Evolutionary conservation across 2,329 filamentous ascomycete genomes (phyloP), one percentile per base, ranked within the genome.

Genomic region (Decorospora gaudefroyi): DNA sequence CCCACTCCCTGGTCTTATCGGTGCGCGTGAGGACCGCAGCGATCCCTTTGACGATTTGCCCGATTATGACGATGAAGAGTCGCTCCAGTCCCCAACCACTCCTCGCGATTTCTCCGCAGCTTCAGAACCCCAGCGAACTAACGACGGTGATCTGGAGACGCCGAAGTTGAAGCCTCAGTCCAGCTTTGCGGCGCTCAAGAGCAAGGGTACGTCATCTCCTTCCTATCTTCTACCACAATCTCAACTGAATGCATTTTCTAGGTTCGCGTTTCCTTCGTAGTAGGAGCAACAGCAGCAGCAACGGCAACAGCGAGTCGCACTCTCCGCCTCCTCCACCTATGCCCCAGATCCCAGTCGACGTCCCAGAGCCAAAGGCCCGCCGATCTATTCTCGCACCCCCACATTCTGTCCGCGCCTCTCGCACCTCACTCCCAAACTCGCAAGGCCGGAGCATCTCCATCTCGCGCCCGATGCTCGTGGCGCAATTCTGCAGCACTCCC

Each of bases 201-300:
- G 26, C 13, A 57, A 49, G 25, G 40, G 57, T 60, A 52, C 5
- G 38, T 30, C 12, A 10, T 23, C 13, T n/a, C 3, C 9, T 30
- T 11, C 13, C 7, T 13, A 11, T 16, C 4, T 13, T 19, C 15
- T 22, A 6, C 1, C 1, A 8, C 9, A 2, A 25, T 6, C 13
- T 11, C 16, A 36, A 13, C 3, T 27, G 35, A 15, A 48, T 25
- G 16, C 9, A 3, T 34, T 3, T 18, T 18, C 4, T 4, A 59
- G 59, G 55, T 23, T 61, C 53, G 2, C 48, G 45, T 6, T 22
- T 62, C 34, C 61, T 61, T 26, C 33, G 42, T 31, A 39, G 33
- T 22, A 42, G 26, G 10, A 37, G 36, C 8, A 18, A 35, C 4
- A 10, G 5, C 21, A n/a, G 10, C 11, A 11, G 13, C 6, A 19